A percentile compares a stretch with the other conserved stretches of the same genome.
Conservation (phyloP, 179 eudicot species). For the Beta corolliflora region DNA sequence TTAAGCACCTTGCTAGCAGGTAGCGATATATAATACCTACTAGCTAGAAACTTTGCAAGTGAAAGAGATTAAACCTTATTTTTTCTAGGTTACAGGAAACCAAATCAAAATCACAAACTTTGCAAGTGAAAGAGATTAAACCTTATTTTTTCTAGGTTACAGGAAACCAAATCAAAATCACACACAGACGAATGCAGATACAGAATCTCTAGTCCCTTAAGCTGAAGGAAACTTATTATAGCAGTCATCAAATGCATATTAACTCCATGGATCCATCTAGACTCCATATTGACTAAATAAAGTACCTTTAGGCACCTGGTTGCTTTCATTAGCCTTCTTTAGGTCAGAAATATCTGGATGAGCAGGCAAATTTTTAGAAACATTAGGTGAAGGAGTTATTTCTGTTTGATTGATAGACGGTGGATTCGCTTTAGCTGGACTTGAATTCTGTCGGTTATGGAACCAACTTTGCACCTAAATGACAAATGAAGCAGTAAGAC, state of each 20-base stretch:
- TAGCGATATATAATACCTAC: background rate
- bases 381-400: conserved; percentile 24
- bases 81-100: no score
- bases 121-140: background rate
- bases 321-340: conserved; percentile 32
- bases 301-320: conserved; percentile 36
- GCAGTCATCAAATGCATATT: background rate
- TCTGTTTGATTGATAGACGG: conserved; percentile 34
- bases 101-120: background rate
- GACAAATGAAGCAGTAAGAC: conserved; percentile 16
- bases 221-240: background rate
- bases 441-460: conserved; percentile 39
- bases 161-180: background rate
- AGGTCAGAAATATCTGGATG: conserved; percentile 28
- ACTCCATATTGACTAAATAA: conserved; percentile 8
- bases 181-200: background rate
- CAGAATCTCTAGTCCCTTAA: background rate
- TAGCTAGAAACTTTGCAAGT: background rate
- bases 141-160: no score
- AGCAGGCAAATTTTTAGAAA: conserved; percentile 29
- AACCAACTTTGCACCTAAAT: conserved; percentile 76
- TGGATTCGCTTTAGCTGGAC: conserved; percentile 38
- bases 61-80: no score
- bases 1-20: background rate
- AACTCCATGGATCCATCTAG: background rate